Percentiles rank a stretch among this genome's conserved stretches.
phyloP scores from a whole-genome alignment of 192 early-diverging fungal genomes.

The Coemansia sp. region DNA sequence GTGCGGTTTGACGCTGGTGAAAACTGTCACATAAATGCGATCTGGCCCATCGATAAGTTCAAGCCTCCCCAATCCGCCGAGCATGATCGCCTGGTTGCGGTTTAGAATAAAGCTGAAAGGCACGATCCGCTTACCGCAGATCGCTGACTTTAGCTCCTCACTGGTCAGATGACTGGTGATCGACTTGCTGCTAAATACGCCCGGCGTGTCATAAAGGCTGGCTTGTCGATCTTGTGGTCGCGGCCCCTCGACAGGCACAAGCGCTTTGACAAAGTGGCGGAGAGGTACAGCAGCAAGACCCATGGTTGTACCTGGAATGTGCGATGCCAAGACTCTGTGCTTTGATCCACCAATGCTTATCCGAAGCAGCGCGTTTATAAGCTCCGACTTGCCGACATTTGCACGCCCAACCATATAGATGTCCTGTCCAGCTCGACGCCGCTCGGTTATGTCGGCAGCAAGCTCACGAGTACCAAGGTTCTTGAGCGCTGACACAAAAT shows the following conservation, averaged over 20 bases:
- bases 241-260: conserved; percentile 37
- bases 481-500: conserved; percentile 63
- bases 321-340: conserved; percentile 60
- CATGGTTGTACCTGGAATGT: conserved; percentile 75
- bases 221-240: conserved; percentile 37
- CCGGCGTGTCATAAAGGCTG: conserved; percentile 62
- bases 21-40: conserved; percentile 58
- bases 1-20: conserved; percentile 56
- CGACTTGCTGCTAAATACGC: conserved; percentile 60
- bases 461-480: conserved; percentile 57
- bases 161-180: conserved; percentile 50
- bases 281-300: conserved; percentile 62
- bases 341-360: conserved; percentile 50
- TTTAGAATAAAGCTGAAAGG: conserved; percentile 60
- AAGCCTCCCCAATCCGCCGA: conserved; percentile 60
- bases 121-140: conserved; percentile 45
- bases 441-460: conserved; percentile 42
- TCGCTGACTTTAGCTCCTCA: conserved; percentile 54
- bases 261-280: conserved; percentile 51
- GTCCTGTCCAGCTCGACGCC: conserved; percentile 52
- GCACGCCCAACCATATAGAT: conserved; percentile 72
- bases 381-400: conserved; percentile 78
- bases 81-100: conserved; percentile 55
- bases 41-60: conserved; percentile 55
- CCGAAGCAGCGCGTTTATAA: conserved; percentile 65